phyloP scores from a whole-genome alignment of 2,329 filamentous ascomycete species.

The Cryphonectria parasitica region DNA sequence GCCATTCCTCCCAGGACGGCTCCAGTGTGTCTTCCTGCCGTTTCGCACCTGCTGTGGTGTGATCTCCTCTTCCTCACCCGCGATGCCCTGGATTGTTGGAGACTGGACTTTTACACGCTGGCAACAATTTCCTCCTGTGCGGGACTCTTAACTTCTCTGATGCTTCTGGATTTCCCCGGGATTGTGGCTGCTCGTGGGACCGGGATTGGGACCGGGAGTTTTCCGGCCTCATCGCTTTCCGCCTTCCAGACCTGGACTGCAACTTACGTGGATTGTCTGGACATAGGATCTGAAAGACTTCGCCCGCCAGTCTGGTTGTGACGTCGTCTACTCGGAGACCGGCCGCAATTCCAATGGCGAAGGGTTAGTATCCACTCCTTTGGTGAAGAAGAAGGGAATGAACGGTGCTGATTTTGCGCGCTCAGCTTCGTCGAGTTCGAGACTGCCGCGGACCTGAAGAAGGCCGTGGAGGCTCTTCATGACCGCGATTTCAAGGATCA shows the following conservation, averaged over 20 bases:
- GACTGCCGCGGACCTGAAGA: conserved; percentile 84
- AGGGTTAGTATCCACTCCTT: conserved; percentile 66
- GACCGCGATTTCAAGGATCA: conserved; percentile 90
- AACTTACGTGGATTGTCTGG: conserved; percentile 79
- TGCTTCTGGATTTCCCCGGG: conserved; percentile 28
- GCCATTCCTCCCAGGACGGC: conserved; percentile 29
- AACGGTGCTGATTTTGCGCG: conserved; percentile 26
- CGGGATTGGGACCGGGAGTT: conserved; percentile 22
- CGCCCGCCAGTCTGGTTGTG: conserved; percentile 92
- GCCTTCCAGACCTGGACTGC: conserved; percentile 53
- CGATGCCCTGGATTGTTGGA: conserved; percentile 26
- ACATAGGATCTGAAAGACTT: conserved; percentile 99
- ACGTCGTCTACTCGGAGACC: conserved; percentile 98
- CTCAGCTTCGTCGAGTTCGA: conserved; percentile 95
- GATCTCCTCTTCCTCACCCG: conserved; percentile 1
- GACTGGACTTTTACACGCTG: conserved; percentile 11
- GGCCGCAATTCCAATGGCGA: conserved; percentile 88
- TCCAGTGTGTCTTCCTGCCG: conserved; percentile 30
- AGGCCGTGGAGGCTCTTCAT: conserved; percentile 93
- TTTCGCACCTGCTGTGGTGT: conserved; percentile 17
- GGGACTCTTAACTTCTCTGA: conserved; percentile 18
- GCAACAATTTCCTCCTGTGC: conserved; percentile 18
- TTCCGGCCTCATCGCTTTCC: conserved; percentile 23
- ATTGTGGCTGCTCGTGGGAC: conserved; percentile 27
- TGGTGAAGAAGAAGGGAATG: no score